Conservation (phyloP, 2,329 filamentous ascomycete genomes). For the Aspergillus uvarum region DNA sequence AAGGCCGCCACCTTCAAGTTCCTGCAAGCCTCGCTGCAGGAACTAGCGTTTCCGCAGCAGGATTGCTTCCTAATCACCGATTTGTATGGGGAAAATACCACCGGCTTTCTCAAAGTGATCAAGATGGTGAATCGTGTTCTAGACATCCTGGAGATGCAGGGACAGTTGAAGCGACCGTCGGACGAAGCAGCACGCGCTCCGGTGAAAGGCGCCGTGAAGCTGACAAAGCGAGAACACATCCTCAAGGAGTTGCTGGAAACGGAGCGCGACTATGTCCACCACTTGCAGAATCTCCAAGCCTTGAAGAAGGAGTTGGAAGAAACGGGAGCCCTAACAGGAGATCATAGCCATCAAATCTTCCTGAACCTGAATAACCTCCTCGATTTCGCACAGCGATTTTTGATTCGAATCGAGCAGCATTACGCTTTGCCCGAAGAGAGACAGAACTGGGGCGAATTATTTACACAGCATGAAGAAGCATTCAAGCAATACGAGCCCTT, state of each 20-base stretch:
- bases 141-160: constrained; percentile 76
- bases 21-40: constrained; percentile 80
- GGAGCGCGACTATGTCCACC: constrained; percentile 96
- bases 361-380: constrained; percentile 92
- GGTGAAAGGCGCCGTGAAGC: constrained; percentile 53
- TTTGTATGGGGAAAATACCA: constrained; percentile 90
- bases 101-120: constrained; percentile 94
- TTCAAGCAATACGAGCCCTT: constrained; percentile 96
- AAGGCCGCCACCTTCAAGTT: constrained; percentile 93
- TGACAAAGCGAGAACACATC: constrained; percentile 79
- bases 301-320: constrained; percentile 88
- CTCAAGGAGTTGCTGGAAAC: constrained; percentile 90
- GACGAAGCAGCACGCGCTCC: constrained; percentile 46
- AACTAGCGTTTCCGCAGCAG: constrained; percentile 73
- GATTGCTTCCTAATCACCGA: constrained; percentile 93
- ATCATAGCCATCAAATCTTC: constrained; percentile 91
- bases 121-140: constrained; percentile 91
- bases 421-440: constrained; percentile 74
- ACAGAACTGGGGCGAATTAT: constrained; percentile 95
- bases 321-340: constrained; percentile 81
- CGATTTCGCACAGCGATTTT: constrained; percentile 90
- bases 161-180: constrained; percentile 68
- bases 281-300: constrained; percentile 88
- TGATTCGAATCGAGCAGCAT: constrained; percentile 94
- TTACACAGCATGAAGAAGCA: constrained; percentile 77